Base-by-base conservation (phyloP, 306 rosid genomes). In the Coriaria nepalensis region DNA sequence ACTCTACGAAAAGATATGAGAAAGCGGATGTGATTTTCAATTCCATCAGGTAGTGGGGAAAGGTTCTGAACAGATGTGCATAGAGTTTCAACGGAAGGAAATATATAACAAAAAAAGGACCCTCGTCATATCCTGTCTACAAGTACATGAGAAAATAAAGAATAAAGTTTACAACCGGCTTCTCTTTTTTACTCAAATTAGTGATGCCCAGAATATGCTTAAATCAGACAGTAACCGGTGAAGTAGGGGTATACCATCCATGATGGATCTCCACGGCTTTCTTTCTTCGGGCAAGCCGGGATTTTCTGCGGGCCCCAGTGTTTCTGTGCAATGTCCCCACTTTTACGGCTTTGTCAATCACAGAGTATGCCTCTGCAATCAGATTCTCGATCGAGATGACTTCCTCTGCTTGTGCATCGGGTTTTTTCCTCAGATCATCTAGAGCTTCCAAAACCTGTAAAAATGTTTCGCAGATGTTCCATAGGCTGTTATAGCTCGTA, bases 211-310 rank as follows among this genome's bases (percentile, higher is more conserved):
- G 29, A 20, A 20, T 20, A 20, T 20, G 29, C 29, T 20, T 20
- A 52, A 43, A 64, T 81, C 72, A 79, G 47, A 43, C 87, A 61
- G 53, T 62, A 7, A 9, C 55, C 51, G 69, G 71, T 13, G 90
- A 43, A 40, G 57, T 64, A 7, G 94, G 94, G 50, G 77, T 40
- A 46, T 92, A 92, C 98, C 98, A 92, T 59, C 98, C 98, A 55
- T 78, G 95, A 67, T 85, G 98, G 53, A 82, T 73, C 70, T 79
- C 98, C 10, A 92, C 77, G 6, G 82, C 77, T 67, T 86, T 86
- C 94, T 92, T 92, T 52, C 86, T 75, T 61, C 96, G 74, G 12
- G 98, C 92, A 52, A 92, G 82, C 41, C 98, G 79, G 51, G 98
- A 80, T 70, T 92, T 92, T 57, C 96, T 77, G 33, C 74, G 68